phyloP scores from a whole-genome alignment of 768 basidiomycete genomes.

The Suillus occidentalis region DNA sequence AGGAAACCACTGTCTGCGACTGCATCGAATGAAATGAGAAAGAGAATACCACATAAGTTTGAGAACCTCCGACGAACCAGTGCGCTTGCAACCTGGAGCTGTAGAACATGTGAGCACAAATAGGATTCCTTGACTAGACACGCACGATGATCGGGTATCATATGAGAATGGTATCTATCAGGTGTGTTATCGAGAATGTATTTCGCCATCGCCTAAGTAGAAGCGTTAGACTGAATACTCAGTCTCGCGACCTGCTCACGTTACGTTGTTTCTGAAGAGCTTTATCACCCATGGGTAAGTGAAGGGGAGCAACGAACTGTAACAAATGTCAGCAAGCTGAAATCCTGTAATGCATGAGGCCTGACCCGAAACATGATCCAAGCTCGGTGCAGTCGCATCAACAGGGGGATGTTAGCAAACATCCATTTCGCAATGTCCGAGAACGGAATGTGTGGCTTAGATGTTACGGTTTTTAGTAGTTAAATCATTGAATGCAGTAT shows the following conservation, averaged over 20 bases:
- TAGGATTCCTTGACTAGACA: neutral
- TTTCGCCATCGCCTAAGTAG: neutral
- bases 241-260: constrained; percentile 3
- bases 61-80: neutral
- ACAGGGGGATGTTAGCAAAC: constrained; percentile 52
- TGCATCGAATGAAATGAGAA: neutral
- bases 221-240: neutral
- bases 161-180: neutral
- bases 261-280: constrained; percentile 13
- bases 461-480: constrained; percentile 30
- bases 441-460: constrained; percentile 38
- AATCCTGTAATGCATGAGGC: neutral
- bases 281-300: constrained; percentile 13
- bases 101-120: neutral
- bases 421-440: constrained; percentile 44
- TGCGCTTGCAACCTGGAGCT: neutral
- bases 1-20: neutral
- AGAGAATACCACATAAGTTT: neutral
- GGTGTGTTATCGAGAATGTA: neutral
- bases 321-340: neutral
- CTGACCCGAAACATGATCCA: constrained; percentile 49
- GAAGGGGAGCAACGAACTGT: constrained; percentile 22
- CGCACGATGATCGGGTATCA: neutral
- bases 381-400: constrained; percentile 51
- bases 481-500: neutral